Base-by-base conservation (phyloP, 441 rosid species). In the Omphalea diandra region DNA sequence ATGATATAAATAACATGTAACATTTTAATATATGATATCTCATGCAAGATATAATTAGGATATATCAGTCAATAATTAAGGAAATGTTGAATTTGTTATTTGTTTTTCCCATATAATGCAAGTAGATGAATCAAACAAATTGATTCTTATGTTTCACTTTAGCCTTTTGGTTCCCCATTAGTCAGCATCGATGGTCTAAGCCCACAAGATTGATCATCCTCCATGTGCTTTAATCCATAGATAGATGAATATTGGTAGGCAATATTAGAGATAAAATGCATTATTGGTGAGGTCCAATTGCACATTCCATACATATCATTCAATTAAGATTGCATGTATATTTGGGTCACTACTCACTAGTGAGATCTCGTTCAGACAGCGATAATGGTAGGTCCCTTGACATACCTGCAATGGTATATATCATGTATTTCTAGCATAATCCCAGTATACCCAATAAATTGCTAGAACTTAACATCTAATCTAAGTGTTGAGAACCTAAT, bases 251-350 rank as follows among this genome's bases (percentile, higher is more conserved):
- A 55, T 63, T 62, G 62, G 60, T 17, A 40, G 31, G 56, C 22
- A 41, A n/a, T 46, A 27, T 31, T 32, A 22, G 54, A 52, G 71
- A 62, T 52, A 46, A 35, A 58, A 32, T 62, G 60, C 70, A 77
- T 68, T 76, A 76, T 71, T 77, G 79, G 73, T 63, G 77, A 73
- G 65, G 73, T 53, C 72, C 74, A 73, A 64, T 22, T 35, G 15
- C 7, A 24, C 40, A 26, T 29, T 36, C 49, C 24, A 55, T 59
- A 24, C 17, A 36, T 55, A 55, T 46, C 55, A 55, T 63, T 56
- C 74, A 75, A 60, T 65, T 57, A 65, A 41, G 69, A 46, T 24
- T 64, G 70, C 36, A 44, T 62, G 54, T 55, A 33, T 67, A 27
- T 43, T 64, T 73, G 76, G 61, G 65, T 57, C 72, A 41, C 53